Percentiles rank a stretch among this genome's conserved stretches.
Evolutionary conservation across 2,329 filamentous ascomycete species (phyloP).

Genomic region (Raffaelea ambrosiae): DNA sequence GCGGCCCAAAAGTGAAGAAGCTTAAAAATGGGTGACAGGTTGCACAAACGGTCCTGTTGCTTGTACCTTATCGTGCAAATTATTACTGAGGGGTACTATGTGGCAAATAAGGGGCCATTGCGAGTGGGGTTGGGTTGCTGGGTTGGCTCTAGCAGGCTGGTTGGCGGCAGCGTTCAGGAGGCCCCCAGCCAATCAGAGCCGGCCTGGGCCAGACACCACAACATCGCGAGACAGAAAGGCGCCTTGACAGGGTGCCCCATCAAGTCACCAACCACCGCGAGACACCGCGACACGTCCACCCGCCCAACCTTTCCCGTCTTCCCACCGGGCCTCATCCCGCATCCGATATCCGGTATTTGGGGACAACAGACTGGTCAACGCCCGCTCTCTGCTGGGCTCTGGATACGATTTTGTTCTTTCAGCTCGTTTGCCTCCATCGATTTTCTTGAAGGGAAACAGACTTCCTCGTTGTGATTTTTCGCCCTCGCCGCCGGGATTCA

Average conservation of each 20-base stretch:
- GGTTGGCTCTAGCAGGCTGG: slow-evolving; percentile 27
- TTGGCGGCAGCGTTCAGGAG: slow-evolving; percentile 11
- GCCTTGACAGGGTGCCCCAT: neutral
- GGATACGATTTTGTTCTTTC: neutral
- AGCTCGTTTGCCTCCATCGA: neutral
- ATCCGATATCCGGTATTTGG: no score
- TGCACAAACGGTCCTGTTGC: neutral
- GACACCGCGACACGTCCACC: slow-evolving; percentile 1
- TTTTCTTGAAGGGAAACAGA: neutral
- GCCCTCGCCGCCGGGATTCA: no score
- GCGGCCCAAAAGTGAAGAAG: neutral
- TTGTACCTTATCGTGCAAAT: neutral
- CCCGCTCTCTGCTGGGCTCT: no score
- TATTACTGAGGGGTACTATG: neutral
- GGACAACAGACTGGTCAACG: neutral
- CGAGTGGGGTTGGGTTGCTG: slow-evolving; percentile 13
- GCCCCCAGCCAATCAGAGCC: slow-evolving; percentile 25
- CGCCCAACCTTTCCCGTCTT: neutral
- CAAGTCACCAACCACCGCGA: slow-evolving; percentile 2
- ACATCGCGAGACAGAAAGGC: slow-evolving; percentile 26
- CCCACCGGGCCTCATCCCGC: neutral
- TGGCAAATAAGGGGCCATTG: neutral
- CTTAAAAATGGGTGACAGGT: neutral
- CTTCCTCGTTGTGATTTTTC: no score
- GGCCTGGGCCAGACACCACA: slow-evolving; percentile 21